A percentile compares a stretch with the other conserved stretches of the same genome.
phyloP scores from a whole-genome alignment of 257 asterid genomes.

The Solanum gandarillasii region DNA sequence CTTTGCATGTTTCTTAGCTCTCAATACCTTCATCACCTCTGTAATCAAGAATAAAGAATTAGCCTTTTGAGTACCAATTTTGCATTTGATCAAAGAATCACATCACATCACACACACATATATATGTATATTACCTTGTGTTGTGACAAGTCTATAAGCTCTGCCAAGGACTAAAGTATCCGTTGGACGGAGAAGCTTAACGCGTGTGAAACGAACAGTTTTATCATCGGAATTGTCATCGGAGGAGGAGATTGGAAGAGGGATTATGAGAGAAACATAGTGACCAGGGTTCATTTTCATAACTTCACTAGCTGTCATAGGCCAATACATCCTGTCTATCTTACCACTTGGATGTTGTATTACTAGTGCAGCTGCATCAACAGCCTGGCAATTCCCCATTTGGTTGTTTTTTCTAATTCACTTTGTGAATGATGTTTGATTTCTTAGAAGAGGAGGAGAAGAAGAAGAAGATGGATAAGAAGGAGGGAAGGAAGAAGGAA shows the following conservation, averaged over 20 bases:
- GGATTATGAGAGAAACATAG: conserved; percentile 75
- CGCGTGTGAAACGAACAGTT: conserved; percentile 48
- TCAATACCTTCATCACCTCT: conserved; percentile 81
- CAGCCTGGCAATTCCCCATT: conserved; percentile 91
- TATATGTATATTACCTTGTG: conserved; percentile 40
- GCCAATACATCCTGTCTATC: conserved; percentile 71
- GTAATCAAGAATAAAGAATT: neutral
- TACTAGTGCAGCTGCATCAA: conserved; percentile 86
- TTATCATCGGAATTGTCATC: conserved; percentile 17
- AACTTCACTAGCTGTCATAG: conserved; percentile 57
- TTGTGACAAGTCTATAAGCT: conserved; percentile 77
- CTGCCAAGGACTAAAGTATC: conserved; percentile 70
- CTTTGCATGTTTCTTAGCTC: conserved; percentile 76
- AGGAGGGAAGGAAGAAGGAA: conserved; percentile 6
- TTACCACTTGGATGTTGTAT: conserved; percentile 79
- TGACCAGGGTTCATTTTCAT: conserved; percentile 85
- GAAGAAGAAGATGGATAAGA: neutral
- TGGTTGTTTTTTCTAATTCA: neutral
- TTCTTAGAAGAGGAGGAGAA: neutral
- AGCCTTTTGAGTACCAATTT: neutral
- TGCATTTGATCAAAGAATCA: neutral
- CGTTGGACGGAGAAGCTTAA: conserved; percentile 67
- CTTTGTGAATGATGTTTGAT: neutral
- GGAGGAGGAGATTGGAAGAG: conserved; percentile 16
- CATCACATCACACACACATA: neutral